These are phyloP conservation scores for Kodamaea derodonti DNA, from an alignment of 1,139 yeast species.

Conservation along the genomic window DNA sequence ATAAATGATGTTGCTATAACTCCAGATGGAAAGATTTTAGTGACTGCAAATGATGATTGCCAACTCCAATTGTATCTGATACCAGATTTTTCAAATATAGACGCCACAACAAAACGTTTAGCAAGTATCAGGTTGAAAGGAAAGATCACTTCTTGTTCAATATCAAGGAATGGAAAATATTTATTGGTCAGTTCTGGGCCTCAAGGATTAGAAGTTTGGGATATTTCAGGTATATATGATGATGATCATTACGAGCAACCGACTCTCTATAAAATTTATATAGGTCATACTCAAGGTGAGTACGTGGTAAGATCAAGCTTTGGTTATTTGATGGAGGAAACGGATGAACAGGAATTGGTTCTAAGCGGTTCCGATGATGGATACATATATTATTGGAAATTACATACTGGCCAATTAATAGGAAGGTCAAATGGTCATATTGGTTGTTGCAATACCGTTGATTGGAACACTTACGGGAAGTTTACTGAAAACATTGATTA, in stretches of 20 bases:
- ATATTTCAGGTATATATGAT: slow-evolving; percentile 27
- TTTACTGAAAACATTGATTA: slow-evolving; percentile 23
- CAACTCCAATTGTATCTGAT: slow-evolving; percentile 50
- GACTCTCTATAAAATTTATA: slow-evolving; percentile 51
- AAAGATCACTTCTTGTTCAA: slow-evolving; percentile 38
- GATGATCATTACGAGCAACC: slow-evolving; percentile 21
- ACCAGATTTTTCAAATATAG: slow-evolving; percentile 33
- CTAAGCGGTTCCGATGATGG: slow-evolving; percentile 86
- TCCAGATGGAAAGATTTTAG: slow-evolving; percentile 57
- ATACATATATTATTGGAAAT: slow-evolving; percentile 75
- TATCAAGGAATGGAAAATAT: slow-evolving; percentile 41
- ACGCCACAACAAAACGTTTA: slow-evolving; percentile 31
- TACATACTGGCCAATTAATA: slow-evolving; percentile 66
- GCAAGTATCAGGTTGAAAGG: slow-evolving; percentile 35
- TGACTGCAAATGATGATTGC: slow-evolving; percentile 62
- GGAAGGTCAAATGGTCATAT: slow-evolving; percentile 60
- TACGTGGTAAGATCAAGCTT: slow-evolving; percentile 76
- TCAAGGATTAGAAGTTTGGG: slow-evolving; percentile 81
- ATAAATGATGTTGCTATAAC: slow-evolving; percentile 67
- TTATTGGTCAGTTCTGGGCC: slow-evolving; percentile 67
- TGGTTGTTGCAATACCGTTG: slow-evolving; percentile 68
- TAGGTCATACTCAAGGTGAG: slow-evolving; percentile 69
- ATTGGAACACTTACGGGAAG: slow-evolving; percentile 54
- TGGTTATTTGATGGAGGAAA: slow-evolving; percentile 44
- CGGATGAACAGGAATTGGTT: slow-evolving; percentile 61